Percentiles rank a stretch among this genome's conserved stretches.
These are phyloP conservation scores for Xylaria nigripes DNA, from an alignment of 495 filamentous ascomycete genomes.

Conservation along the genomic window DNA sequence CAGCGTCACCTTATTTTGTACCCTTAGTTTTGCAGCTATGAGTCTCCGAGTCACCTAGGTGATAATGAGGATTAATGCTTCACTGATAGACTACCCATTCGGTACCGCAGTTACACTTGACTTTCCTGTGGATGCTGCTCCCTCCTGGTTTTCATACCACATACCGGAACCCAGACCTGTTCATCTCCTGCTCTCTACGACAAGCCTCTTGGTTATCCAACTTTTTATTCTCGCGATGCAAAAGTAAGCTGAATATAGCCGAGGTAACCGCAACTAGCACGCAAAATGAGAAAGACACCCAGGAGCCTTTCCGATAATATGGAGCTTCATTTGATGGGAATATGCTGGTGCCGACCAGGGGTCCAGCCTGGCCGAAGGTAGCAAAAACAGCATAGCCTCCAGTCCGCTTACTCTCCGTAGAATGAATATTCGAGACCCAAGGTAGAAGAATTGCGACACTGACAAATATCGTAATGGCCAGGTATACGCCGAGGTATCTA, in stretches of 20 bases:
- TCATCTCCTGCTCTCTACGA: neutral
- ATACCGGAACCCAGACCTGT: conserved; percentile 9
- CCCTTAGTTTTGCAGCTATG: no score
- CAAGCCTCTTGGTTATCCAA: conserved; percentile 5
- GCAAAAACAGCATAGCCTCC: conserved; percentile 19
- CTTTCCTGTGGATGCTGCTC: neutral
- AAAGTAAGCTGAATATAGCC: conserved; percentile 8
- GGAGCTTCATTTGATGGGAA: conserved; percentile 21
- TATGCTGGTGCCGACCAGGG: conserved; percentile 22
- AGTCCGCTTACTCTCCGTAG: conserved; percentile 20
- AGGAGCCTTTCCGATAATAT: conserved; percentile 20
- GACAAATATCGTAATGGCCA: conserved; percentile 24
- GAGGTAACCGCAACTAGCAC: conserved; percentile 10
- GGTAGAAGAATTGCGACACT: conserved; percentile 17
- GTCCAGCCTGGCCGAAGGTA: conserved; percentile 13
- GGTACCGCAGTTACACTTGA: no score
- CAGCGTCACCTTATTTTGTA: no score
- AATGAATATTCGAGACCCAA: conserved; percentile 23
- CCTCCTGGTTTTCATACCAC: conserved; percentile 5
- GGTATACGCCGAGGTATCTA: conserved; percentile 25
- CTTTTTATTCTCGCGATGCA: conserved; percentile 13
- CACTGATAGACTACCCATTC: no score
- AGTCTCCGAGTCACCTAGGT: no score
- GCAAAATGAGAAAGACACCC: conserved; percentile 16
- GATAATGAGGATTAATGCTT: no score